Evolutionary conservation across 2,329 filamentous ascomycete species (phyloP), one percentile per base, ranked within the genome.

Genomic region (Colletotrichum spinosum): DNA sequence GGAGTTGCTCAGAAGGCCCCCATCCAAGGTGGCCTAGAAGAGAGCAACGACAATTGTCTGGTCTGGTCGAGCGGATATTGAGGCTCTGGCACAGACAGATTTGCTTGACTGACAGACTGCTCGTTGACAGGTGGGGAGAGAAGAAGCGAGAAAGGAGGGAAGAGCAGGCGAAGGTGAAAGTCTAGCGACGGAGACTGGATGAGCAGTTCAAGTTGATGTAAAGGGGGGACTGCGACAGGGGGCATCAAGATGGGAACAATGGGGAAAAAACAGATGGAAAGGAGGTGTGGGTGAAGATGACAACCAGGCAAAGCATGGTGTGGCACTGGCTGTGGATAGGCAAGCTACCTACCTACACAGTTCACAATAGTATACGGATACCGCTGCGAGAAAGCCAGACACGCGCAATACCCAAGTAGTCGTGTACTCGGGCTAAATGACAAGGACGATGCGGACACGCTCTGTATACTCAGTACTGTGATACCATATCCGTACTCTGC

Each of bases 61-160:
- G 46, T 65, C 57, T 56, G 62, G 46, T 56, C 51, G 52, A 65
- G 57, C 51, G 34, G 38, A 35, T 56, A 37, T 42, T 56, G 58
- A 65, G 39, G 64, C 64, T 64, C 60, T 50, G 48, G 60, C 64
- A 54, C 64, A 58, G 60, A 67, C 64, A 34, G n/a, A 13, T 52
- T 25, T 60, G 51, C 46, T 65, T 65, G 62, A 65, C 52, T 45
- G 62, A 55, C 54, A 49, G 48, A 59, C 64, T 64, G 38, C 42
- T 67, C 60, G 44, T 34, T 64, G 60, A 67, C 64, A 67, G 60
- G 64, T 59, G 64, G 60, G 53, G 61, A 65, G 49, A 64, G 45
- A 48, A 69, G 55, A 60, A 68, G 57, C 58, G 60, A 66, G 54
- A 65, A 51, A 65, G 17, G 55, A 55, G 56, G 25, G 50, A 58